These are phyloP conservation scores for Letharia lupina DNA, from an alignment of 495 filamentous ascomycete species.

Conservation along the genomic window DNA sequence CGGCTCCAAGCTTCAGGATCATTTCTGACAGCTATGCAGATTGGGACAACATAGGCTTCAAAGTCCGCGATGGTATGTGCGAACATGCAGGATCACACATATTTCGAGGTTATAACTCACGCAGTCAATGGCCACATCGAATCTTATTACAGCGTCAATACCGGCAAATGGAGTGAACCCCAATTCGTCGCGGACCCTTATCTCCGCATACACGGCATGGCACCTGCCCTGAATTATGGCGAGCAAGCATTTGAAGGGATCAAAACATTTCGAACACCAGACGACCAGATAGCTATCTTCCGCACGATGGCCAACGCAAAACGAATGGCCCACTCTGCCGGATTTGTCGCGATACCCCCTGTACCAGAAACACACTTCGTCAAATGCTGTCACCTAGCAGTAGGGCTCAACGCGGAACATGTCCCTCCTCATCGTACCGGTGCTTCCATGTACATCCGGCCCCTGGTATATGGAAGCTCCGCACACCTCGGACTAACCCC, in stretches of 20 bases:
- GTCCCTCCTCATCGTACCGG: constrained; percentile 78
- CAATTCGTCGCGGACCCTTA: constrained; percentile 67
- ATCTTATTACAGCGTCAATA: constrained; percentile 59
- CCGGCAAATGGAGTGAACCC: constrained; percentile 66
- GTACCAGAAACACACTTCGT: constrained; percentile 68
- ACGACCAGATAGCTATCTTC: constrained; percentile 64
- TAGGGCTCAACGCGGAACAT: constrained; percentile 75
- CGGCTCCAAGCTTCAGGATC: not conserved
- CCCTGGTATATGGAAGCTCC: constrained; percentile 72
- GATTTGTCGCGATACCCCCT: constrained; percentile 68
- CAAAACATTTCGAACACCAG: constrained; percentile 70
- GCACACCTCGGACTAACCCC: constrained; percentile 74
- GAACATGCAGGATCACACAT: not conserved
- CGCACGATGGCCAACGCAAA: constrained; percentile 69
- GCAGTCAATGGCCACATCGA: constrained; percentile 72
- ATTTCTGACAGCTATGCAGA: constrained; percentile 59
- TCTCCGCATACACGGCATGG: constrained; percentile 80
- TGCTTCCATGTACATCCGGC: constrained; percentile 83
- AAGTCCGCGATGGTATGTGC: constrained; percentile 67
- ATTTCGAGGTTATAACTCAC: constrained; percentile 22
- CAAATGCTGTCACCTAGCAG: constrained; percentile 64
- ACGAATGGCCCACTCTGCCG: constrained; percentile 71
- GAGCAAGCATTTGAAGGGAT: constrained; percentile 91
- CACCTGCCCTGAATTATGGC: constrained; percentile 84
- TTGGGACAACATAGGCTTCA: constrained; percentile 87